phyloP scores from a whole-genome alignment of 2,329 filamentous ascomycete genomes.

The Clonostachys rosea region DNA sequence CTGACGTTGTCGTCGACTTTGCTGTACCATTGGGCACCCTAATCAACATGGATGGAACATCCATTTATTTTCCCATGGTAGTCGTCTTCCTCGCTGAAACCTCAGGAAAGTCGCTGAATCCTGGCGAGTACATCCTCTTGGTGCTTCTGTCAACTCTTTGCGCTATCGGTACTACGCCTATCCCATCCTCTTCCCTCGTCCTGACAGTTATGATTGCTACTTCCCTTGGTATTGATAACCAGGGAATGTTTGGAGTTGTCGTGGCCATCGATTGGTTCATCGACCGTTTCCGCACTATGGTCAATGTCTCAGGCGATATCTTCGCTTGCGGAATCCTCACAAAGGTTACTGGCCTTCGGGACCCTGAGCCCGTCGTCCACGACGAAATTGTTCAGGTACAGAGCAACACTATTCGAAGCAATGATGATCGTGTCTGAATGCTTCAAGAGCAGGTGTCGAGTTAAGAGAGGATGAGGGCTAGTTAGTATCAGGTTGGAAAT shows the following conservation, averaged over 20 bases:
- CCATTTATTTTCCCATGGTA: slow-evolving; percentile 49
- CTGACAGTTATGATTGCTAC: slow-evolving; percentile 45
- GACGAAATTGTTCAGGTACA: not conserved
- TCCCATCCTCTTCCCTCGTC: slow-evolving; percentile 45
- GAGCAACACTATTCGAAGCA: not conserved
- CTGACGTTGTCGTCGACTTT: slow-evolving; percentile 38
- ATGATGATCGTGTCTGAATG: no score
- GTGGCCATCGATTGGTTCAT: slow-evolving; percentile 51
- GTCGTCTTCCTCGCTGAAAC: slow-evolving; percentile 48
- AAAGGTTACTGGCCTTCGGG: slow-evolving; percentile 15
- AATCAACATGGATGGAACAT: slow-evolving; percentile 50
- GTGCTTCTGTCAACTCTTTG: slow-evolving; percentile 42
- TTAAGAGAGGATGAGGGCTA: no score
- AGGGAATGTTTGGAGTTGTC: slow-evolving; percentile 46
- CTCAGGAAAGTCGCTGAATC: slow-evolving; percentile 35
- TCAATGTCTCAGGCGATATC: slow-evolving; percentile 46
- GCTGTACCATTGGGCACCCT: slow-evolving; percentile 39
- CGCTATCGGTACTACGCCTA: slow-evolving; percentile 48
- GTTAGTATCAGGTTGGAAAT: no score
- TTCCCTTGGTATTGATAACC: slow-evolving; percentile 36
- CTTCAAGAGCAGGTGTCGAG: no score
- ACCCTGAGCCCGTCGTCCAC: slow-evolving; percentile 5
- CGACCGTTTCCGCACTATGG: slow-evolving; percentile 47
- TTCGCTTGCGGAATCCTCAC: slow-evolving; percentile 20
- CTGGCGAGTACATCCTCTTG: slow-evolving; percentile 42